These are phyloP conservation scores for Pestalotiopsis sp. DNA, from an alignment of 2,329 filamentous ascomycete species.

Conservation along the genomic window DNA sequence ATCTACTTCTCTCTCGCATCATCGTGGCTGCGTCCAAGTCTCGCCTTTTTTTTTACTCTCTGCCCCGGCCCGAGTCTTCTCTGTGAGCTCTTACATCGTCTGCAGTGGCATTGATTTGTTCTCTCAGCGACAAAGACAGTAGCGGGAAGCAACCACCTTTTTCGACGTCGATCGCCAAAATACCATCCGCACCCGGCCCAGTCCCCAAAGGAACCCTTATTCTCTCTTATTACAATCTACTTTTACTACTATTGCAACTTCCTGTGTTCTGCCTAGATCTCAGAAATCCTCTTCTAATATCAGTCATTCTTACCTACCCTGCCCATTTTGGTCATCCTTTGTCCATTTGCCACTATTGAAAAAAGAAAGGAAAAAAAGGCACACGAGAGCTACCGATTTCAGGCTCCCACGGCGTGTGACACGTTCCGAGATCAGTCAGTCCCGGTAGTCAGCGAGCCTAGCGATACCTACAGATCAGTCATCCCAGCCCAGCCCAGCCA, in stretches of 20 bases:
- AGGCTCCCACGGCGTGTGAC: constrained; percentile 32
- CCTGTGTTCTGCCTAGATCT: constrained; percentile 13
- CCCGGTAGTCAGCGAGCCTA: background rate
- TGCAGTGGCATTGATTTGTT: constrained; percentile 56
- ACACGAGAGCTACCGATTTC: constrained; percentile 3
- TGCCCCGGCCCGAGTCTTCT: constrained; percentile 18
- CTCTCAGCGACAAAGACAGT: constrained; percentile 41
- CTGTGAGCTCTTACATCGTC: constrained; percentile 24
- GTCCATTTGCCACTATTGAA: constrained; percentile 27
- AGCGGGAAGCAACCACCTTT: background rate
- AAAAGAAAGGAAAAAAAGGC: too few relatives aligned
- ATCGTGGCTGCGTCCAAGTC: constrained; percentile 13
- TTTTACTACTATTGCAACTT: background rate
- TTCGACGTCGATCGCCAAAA: constrained; percentile 2
- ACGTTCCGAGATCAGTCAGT: constrained; percentile 14
- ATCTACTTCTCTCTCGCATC: constrained; percentile 18
- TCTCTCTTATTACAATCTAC: background rate
- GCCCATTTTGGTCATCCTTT: constrained; percentile 19
- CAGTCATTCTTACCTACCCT: constrained; percentile 18
- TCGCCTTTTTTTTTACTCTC: constrained; percentile 15
- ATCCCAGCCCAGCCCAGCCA: background rate
- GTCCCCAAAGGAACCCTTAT: background rate
- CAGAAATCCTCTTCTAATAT: constrained; percentile 1
- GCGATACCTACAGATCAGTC: background rate
- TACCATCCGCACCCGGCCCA: constrained; percentile 19